Base-by-base conservation (phyloP, 805 yeast species). In the Candida piceae region DNA sequence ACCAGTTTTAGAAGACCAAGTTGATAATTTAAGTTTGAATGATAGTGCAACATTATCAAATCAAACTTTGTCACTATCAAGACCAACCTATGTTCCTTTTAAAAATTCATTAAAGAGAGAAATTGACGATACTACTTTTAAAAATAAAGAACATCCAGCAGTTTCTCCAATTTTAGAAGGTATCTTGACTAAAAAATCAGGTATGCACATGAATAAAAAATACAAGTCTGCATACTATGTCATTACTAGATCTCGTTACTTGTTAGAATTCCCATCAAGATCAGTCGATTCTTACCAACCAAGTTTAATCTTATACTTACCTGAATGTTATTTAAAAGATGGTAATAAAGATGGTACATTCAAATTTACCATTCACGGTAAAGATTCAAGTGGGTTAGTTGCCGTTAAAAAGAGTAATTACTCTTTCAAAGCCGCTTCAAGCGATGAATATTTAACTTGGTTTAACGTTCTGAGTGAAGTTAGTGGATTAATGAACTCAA, bases 81-180 rank as follows among this genome's bases (percentile, higher is more conserved):
- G 31, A 31, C 47, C 34, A 34, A 34, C 32, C 12, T 41, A 24
- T 21, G 31, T 31, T n/a, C 46, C 46, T 22, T 24, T 29, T 4
- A 29, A 35, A 17, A 46, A 48, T 19, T 29, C 41, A 12, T 40
- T 43, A 34, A 69, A 69, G 48, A 62, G 78, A 28, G 53, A 57
- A 15, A 42, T 68, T 25, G 49, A 51, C 12, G 41, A 48, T 19
- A 50, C 72, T 20, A 42, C 60, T 5, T 74, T 66, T 48, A 52
- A 62, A 21, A 66, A 72, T 48, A 54, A 56, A 41, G 51, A 52
- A 34, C 72, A 69, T 47, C 57, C 55, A 21, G 46, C 72, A 3
- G 59, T 72, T 6, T 44, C 38, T 22, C 78, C 80, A 3, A 52
- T 71, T 18, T 52, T 73, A 12, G 75, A 70, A 46, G 80, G 80